A percentile compares a stretch with the other conserved stretches of the same genome.
phyloP scores from a whole-genome alignment of 176 grass and related monocot genomes.

The Puya raimondii region DNA sequence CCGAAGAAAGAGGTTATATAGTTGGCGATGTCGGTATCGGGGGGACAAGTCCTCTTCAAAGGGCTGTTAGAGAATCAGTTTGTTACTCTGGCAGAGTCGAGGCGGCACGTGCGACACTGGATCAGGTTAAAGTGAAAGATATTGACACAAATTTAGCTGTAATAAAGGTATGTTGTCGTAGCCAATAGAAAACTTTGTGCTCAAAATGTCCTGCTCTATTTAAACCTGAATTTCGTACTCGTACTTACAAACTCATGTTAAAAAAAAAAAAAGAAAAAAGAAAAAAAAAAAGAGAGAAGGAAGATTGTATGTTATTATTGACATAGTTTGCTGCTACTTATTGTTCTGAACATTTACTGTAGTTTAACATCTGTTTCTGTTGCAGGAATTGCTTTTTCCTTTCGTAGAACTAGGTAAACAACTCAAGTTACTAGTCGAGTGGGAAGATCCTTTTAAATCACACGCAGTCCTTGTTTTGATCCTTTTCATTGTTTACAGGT shows the following conservation, averaged over 20 bases:
- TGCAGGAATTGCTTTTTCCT: slow-evolving; percentile 87
- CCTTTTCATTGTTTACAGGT: slow-evolving; percentile 70
- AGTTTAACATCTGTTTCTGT: background rate
- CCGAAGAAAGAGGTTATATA: slow-evolving; percentile 28
- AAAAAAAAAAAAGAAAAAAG: too few relatives aligned
- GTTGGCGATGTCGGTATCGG: slow-evolving; percentile 48
- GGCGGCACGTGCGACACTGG: slow-evolving; percentile 54
- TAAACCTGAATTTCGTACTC: too few relatives aligned
- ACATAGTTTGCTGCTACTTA: background rate
- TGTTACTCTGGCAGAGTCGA: slow-evolving; percentile 61
- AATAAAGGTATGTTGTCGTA: slow-evolving; percentile 44
- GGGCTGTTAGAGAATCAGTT: slow-evolving; percentile 79
- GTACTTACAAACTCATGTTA: too few relatives aligned
- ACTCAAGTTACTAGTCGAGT: slow-evolving; percentile 50
- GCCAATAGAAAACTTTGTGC: background rate
- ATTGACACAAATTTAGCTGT: slow-evolving; percentile 69
- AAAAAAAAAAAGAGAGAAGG: too few relatives aligned
- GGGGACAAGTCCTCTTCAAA: slow-evolving; percentile 47
- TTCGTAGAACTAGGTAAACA: slow-evolving; percentile 67
- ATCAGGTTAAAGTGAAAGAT: slow-evolving; percentile 77
- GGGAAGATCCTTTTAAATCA: slow-evolving; percentile 87
- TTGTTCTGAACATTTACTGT: background rate
- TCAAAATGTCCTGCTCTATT: background rate
- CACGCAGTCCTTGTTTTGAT: slow-evolving; percentile 57
- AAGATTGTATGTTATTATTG: too few relatives aligned